These are phyloP conservation scores for Didymella exigua DNA, from an alignment of 2,329 filamentous ascomycete species.

Conservation along the genomic window DNA sequence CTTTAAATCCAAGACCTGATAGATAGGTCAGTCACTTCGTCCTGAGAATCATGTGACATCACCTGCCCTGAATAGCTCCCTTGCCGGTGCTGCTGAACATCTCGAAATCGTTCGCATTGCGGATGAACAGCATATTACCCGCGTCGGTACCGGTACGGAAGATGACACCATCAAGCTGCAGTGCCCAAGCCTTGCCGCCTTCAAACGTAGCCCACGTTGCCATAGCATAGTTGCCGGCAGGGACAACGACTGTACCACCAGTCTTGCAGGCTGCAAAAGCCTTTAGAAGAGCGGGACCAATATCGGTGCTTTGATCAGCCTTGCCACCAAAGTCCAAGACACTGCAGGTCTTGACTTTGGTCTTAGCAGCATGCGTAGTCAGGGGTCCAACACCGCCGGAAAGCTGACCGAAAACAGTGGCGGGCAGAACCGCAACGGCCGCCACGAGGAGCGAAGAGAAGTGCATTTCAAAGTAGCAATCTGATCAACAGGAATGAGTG, in stretches of 20 bases:
- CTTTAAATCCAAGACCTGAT: constrained; percentile 51
- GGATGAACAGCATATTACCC: constrained; percentile 61
- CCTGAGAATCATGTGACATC: no score
- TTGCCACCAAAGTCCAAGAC: constrained; percentile 59
- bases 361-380: constrained; percentile 49
- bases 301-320: constrained; percentile 59
- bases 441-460: constrained; percentile 32
- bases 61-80: constrained; percentile 57
- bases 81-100: constrained; percentile 59
- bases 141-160: constrained; percentile 57
- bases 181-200: constrained; percentile 55
- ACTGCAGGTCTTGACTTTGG: constrained; percentile 57
- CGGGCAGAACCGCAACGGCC: constrained; percentile 28
- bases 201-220: constrained; percentile 57
- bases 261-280: constrained; percentile 59
- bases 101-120: constrained; percentile 59
- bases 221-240: constrained; percentile 57
- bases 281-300: constrained; percentile 55
- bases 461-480: constrained; percentile 30
- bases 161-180: constrained; percentile 61
- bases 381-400: constrained; percentile 44
- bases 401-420: constrained; percentile 35
- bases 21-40: not conserved
- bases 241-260: constrained; percentile 59
- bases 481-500: constrained; percentile 34